Percentiles rank a stretch among this genome's conserved stretches.
phyloP scores from a whole-genome alignment of 345 rosid species.

The Eucalyptus leucophloia region DNA sequence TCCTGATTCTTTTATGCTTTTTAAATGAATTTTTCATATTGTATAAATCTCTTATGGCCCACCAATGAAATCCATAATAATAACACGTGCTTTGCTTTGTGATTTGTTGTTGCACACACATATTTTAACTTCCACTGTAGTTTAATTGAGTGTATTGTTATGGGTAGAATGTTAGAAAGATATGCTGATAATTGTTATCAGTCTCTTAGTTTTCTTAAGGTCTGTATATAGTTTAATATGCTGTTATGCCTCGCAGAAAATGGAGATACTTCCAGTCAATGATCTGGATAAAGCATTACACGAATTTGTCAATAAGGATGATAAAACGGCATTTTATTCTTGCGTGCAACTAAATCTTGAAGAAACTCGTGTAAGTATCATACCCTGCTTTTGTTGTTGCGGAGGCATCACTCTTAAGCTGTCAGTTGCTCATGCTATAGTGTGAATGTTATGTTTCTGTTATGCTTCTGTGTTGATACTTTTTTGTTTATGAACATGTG shows the following conservation, averaged over 20 bases:
- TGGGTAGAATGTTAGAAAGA: not conserved
- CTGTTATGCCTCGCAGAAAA: constrained; percentile 47
- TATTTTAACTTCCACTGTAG: not conserved
- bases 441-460: not conserved
- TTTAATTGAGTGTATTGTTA: not conserved
- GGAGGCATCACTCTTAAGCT: not conserved
- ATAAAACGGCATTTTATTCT: constrained; percentile 79
- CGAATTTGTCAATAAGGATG: constrained; percentile 95
- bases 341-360: constrained; percentile 81
- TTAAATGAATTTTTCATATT: not conserved
- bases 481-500: not conserved
- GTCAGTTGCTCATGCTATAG: not conserved
- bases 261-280: constrained; percentile 96
- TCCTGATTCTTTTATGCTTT: not conserved
- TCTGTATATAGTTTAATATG: not conserved
- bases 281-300: constrained; percentile 94
- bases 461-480: not conserved
- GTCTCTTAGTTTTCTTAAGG: not conserved
- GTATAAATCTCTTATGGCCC: not conserved
- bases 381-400: not conserved
- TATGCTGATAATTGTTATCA: not conserved
- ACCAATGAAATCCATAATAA: not conserved
- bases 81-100: not conserved
- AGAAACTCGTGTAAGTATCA: constrained; percentile 83
- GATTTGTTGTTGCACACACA: not conserved